A percentile compares a stretch with the other conserved stretches of the same genome.
Evolutionary conservation across 345 rosid genomes (phyloP).

Genomic region (Toxicodendron radicans): DNA sequence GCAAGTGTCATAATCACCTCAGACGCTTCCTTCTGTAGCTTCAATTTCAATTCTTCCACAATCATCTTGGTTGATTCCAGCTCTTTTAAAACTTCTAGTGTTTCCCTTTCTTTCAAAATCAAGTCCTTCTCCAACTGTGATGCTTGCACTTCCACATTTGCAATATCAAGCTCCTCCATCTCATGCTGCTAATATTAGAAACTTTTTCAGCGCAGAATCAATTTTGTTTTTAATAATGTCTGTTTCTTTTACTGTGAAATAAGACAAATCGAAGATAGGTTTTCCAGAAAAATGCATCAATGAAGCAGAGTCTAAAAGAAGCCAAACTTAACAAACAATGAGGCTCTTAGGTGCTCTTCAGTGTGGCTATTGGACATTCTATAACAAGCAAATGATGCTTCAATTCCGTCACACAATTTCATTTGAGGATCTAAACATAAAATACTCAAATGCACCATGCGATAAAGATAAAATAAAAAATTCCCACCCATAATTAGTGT

Average conservation of each 20-base stretch:
- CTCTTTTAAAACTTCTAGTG: conserved; percentile 66
- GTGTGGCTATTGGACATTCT: not conserved
- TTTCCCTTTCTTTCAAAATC: conserved; percentile 67
- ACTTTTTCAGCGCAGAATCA: conserved; percentile 1
- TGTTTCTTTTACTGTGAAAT: not conserved
- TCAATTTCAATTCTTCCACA: conserved; percentile 55
- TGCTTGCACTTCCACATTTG: conserved; percentile 57
- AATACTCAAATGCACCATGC: no score
- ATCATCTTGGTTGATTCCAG: conserved; percentile 64
- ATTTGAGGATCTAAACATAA: not conserved
- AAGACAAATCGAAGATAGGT: not conserved
- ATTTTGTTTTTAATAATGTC: no score
- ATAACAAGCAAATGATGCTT: not conserved
- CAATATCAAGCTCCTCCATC: conserved; percentile 46
- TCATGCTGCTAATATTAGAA: conserved; percentile 38
- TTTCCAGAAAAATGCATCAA: not conserved
- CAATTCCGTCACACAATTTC: not conserved
- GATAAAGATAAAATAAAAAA: no score
- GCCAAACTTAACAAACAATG: not conserved
- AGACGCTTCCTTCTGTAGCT: conserved; percentile 55
- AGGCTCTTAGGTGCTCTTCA: not conserved
- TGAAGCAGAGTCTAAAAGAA: not conserved
- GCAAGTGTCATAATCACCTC: conserved; percentile 40
- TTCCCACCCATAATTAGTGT: not conserved
- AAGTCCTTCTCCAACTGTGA: conserved; percentile 62